These are phyloP conservation scores for Bauhinia variegata DNA, from an alignment of 306 rosid genomes.

Conservation along the genomic window DNA sequence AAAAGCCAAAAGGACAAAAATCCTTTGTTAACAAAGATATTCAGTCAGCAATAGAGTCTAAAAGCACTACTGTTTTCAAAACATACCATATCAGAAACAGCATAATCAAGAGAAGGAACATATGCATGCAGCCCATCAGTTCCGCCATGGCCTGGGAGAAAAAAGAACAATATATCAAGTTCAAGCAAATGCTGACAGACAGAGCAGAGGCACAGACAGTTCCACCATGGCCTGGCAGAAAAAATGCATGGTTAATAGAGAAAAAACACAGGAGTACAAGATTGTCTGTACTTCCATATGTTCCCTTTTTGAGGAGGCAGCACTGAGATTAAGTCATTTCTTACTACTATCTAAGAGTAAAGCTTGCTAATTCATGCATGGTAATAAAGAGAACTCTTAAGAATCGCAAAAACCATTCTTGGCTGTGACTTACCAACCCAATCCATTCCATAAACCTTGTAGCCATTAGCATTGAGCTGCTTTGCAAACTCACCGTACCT, in stretches of 20 bases:
- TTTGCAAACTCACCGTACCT: conserved; percentile 81
- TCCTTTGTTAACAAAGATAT: conserved; percentile 4
- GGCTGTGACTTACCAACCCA: conserved; percentile 79
- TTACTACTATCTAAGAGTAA: too few species aligned
- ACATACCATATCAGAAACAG: conserved; percentile 83
- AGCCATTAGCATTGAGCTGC: conserved; percentile 79
- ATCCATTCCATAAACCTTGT: conserved; percentile 90
- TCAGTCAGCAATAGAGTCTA: background rate
- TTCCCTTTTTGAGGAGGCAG: too few species aligned
- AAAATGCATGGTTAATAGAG: background rate
- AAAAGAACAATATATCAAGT: conserved; percentile 1
- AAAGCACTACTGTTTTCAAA: background rate
- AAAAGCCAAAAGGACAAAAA: conserved; percentile 5
- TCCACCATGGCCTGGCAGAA: conserved; percentile 83
- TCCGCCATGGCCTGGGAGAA: conserved; percentile 83
- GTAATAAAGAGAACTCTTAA: background rate
- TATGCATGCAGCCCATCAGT: conserved; percentile 91
- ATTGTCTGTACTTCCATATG: too few species aligned
- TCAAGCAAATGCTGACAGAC: too few species aligned
- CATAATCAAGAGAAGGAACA: conserved; percentile 90
- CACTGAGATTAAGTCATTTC: too few species aligned
- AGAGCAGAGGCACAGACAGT: too few species aligned
- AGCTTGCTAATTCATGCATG: too few species aligned
- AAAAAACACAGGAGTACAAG: too few species aligned
- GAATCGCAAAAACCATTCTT: background rate